Evolutionary conservation across 2,329 filamentous ascomycete genomes (phyloP).

Genomic region (Intubia oerlemansii): DNA sequence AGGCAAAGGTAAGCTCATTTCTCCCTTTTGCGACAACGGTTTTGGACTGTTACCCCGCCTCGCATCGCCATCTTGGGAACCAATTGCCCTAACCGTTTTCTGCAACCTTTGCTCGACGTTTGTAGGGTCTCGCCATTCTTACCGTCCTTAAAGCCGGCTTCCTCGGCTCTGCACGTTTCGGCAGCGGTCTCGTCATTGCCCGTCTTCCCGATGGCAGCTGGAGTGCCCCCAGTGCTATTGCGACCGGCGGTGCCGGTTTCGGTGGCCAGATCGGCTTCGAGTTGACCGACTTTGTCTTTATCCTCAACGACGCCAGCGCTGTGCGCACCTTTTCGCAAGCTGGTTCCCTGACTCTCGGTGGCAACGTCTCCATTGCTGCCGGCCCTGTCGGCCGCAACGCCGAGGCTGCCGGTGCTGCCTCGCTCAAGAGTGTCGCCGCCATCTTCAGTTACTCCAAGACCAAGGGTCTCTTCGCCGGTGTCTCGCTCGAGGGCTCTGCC

Average conservation of each 20-base stretch:
- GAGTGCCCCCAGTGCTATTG: slow-evolving; percentile 67
- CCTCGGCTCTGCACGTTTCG: slow-evolving; percentile 62
- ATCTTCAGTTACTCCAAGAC: slow-evolving; percentile 97
- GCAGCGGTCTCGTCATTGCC: slow-evolving; percentile 63
- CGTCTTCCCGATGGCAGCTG: slow-evolving; percentile 56
- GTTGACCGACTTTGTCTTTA: slow-evolving; percentile 90
- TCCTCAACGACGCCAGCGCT: slow-evolving; percentile 75
- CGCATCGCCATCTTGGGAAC: neutral
- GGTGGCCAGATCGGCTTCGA: slow-evolving; percentile 78
- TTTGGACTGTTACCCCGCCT: neutral
- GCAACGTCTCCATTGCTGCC: slow-evolving; percentile 89
- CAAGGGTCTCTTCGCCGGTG: slow-evolving; percentile 88
- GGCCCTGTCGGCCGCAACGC: slow-evolving; percentile 88
- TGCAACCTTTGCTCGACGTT: no score
- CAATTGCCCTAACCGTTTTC: slow-evolving; percentile 1
- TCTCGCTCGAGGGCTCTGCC: slow-evolving; percentile 80
- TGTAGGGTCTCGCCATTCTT: slow-evolving; percentile 56
- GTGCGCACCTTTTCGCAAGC: slow-evolving; percentile 89
- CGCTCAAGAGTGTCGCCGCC: slow-evolving; percentile 68
- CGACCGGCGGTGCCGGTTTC: slow-evolving; percentile 61
- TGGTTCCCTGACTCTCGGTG: slow-evolving; percentile 78
- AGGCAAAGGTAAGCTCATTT: slow-evolving; percentile 55
- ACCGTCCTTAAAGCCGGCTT: slow-evolving; percentile 78
- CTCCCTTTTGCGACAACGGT: neutral
- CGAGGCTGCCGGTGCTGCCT: slow-evolving; percentile 86